phyloP scores from a whole-genome alignment of 2,329 filamentous ascomycete genomes.

The Nemania serpens region DNA sequence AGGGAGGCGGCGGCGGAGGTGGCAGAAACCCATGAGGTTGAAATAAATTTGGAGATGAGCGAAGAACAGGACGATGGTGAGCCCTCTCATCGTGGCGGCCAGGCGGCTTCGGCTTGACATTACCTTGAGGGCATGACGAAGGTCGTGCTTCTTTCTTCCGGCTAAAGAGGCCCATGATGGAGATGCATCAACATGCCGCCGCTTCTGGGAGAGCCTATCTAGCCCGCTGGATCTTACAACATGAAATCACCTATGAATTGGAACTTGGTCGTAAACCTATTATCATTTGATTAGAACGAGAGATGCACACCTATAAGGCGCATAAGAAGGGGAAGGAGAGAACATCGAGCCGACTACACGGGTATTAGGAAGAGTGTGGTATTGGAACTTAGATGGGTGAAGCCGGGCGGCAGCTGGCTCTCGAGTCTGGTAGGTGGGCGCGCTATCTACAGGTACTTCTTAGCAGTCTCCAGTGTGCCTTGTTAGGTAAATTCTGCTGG shows the following conservation, averaged over 20 bases:
- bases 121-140: constrained; percentile 1
- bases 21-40: constrained; percentile 25
- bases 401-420: too few relatives aligned
- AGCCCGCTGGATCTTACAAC: neutral
- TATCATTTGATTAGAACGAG: neutral
- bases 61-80: neutral
- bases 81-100: neutral
- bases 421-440: too few relatives aligned
- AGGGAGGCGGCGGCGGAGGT: constrained; percentile 24
- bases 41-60: constrained; percentile 7
- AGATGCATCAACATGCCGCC: constrained; percentile 1
- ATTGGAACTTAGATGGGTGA: too few relatives aligned
- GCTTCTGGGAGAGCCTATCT: neutral
- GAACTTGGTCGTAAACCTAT: neutral
- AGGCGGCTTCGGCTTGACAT: constrained; percentile 2
- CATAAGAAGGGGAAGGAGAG: neutral
- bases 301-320: neutral
- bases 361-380: too few relatives aligned
- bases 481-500: constrained; percentile 32
- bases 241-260: neutral
- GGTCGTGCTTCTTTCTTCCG: constrained; percentile 25
- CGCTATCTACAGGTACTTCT: too few relatives aligned
- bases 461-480: constrained; percentile 31
- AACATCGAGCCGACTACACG: neutral
- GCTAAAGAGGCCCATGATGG: constrained; percentile 29